phyloP scores from a whole-genome alignment of 345 rosid species.

The Euclidium syriacum region DNA sequence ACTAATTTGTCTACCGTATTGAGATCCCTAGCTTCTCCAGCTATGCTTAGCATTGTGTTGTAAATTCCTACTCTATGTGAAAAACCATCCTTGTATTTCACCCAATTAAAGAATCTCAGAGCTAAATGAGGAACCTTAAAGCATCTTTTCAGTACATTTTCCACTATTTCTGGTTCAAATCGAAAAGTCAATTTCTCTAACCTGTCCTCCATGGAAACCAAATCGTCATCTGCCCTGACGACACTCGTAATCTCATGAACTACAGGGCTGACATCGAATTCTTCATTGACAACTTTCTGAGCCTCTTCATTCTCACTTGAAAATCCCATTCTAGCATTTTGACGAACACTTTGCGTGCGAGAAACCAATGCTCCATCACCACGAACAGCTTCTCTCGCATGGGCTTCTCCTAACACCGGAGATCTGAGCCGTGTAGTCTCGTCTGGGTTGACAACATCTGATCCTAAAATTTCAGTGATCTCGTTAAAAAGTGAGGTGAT shows the following conservation, averaged over 20 bases:
- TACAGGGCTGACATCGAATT: slow-evolving; percentile 40
- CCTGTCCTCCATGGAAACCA: slow-evolving; percentile 55
- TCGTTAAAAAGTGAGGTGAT: slow-evolving; percentile 49
- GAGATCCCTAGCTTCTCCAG: slow-evolving; percentile 58
- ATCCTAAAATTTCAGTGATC: slow-evolving; percentile 53
- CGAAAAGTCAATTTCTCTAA: slow-evolving; percentile 39
- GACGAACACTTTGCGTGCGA: slow-evolving; percentile 44
- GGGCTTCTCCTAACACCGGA: slow-evolving; percentile 18
- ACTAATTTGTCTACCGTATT: slow-evolving; percentile 42
- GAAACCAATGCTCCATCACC: neutral
- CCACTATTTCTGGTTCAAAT: slow-evolving; percentile 56
- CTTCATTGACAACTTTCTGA: slow-evolving; percentile 10
- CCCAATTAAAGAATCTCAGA: slow-evolving; percentile 69
- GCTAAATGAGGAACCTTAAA: slow-evolving; percentile 75
- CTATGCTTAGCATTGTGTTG: slow-evolving; percentile 53
- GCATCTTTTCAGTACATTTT: slow-evolving; percentile 72
- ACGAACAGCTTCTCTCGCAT: neutral
- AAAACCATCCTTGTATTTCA: slow-evolving; percentile 46
- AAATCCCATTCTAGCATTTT: slow-evolving; percentile 34
- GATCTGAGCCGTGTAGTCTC: slow-evolving; percentile 27
- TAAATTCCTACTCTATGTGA: slow-evolving; percentile 42
- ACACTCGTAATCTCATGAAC: slow-evolving; percentile 53
- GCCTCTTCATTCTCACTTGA: slow-evolving; percentile 7
- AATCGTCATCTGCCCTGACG: slow-evolving; percentile 38
- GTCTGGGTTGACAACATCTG: slow-evolving; percentile 29